Conservation (phyloP, 345 rosid genomes). For the Microthlaspi erraticum region DNA sequence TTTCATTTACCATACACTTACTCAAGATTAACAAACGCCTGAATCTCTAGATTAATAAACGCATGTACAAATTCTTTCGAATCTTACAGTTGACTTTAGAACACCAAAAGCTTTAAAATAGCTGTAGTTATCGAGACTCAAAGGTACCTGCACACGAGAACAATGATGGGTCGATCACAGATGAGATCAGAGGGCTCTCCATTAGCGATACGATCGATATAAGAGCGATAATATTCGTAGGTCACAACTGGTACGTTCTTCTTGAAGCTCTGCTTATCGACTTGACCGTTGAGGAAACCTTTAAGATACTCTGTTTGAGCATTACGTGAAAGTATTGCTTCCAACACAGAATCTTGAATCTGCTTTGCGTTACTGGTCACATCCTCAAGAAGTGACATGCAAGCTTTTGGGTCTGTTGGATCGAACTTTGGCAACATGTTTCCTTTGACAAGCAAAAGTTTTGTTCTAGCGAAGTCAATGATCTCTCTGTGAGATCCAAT, state of each 20-base stretch:
- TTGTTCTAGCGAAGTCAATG: no score
- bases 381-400: conserved; percentile 66
- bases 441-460: no score
- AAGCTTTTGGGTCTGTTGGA: conserved; percentile 60
- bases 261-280: no score
- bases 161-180: no score
- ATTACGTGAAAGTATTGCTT: conserved; percentile 61
- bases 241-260: no score
- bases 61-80: no score
- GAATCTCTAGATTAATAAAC: no score
- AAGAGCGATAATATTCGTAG: no score
- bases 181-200: no score
- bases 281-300: no score
- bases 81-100: no score
- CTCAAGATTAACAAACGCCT: not conserved
- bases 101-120: not conserved
- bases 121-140: not conserved
- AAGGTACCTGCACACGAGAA: conserved; percentile 73
- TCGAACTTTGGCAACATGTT: conserved; percentile 66
- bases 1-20: not conserved
- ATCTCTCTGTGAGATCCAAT: conserved; percentile 1
- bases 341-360: conserved; percentile 59
- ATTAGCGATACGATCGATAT: no score
- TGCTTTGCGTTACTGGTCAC: conserved; percentile 62
- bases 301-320: conserved; percentile 62